Evolutionary conservation across 805 yeast species (phyloP).

Genomic region (Diddensiella caesifluorescens): DNA sequence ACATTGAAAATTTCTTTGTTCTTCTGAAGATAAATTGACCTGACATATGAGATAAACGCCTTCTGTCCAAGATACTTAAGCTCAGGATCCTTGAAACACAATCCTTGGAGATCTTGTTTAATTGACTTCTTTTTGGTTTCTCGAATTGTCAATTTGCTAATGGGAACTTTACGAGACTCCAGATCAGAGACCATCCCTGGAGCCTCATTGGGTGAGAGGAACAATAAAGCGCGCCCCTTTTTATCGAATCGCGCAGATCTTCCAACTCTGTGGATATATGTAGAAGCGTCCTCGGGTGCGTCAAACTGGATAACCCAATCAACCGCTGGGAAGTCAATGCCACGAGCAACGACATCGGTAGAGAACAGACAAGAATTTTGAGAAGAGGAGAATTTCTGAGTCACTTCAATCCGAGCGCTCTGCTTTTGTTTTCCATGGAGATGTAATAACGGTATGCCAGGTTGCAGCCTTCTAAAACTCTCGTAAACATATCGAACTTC

Average conservation of each 20-base stretch:
- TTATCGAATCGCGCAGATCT: constrained; percentile 86
- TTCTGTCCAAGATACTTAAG: constrained; percentile 91
- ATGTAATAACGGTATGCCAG: constrained; percentile 84
- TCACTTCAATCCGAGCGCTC: constrained; percentile 78
- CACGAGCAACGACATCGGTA: constrained; percentile 89
- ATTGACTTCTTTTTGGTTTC: constrained; percentile 67
- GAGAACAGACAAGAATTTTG: constrained; percentile 80
- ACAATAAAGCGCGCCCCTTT: constrained; percentile 71
- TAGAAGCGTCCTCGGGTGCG: constrained; percentile 85
- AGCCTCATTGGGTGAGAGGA: constrained; percentile 81
- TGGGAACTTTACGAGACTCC: constrained; percentile 57
- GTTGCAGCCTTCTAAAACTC: constrained; percentile 78
- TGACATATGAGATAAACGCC: constrained; percentile 87
- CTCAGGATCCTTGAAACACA: constrained; percentile 87
- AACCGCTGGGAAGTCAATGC: constrained; percentile 85
- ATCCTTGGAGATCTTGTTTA: constrained; percentile 76
- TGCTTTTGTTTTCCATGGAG: constrained; percentile 88
- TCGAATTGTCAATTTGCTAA: constrained; percentile 68
- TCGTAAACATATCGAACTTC: constrained; percentile 90
- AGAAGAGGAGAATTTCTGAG: constrained; percentile 69
- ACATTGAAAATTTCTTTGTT: constrained; percentile 83
- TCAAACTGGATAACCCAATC: constrained; percentile 95
- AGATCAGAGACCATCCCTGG: constrained; percentile 66
- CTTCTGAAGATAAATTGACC: constrained; percentile 78
- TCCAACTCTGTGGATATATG: constrained; percentile 88